A percentile compares a stretch with the other conserved stretches of the same genome.
Conservation (phyloP, 495 filamentous ascomycete species). For the Aspergillus biplanus region DNA sequence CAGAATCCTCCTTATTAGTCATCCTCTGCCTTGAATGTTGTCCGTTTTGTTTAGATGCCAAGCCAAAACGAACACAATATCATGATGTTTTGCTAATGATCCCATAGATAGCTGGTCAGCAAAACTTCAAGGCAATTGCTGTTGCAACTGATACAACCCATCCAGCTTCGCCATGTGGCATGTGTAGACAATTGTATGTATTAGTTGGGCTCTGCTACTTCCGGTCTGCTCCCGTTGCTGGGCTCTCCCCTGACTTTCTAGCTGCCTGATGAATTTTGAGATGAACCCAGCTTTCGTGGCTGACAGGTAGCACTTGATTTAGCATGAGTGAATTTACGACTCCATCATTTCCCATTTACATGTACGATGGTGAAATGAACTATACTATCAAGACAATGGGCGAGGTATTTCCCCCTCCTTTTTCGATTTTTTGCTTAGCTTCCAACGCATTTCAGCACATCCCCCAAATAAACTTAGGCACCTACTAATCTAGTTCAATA, state of each 20-base stretch:
- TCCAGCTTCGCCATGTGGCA: conserved; percentile 74
- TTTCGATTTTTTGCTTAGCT: neutral
- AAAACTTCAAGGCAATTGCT: conserved; percentile 77
- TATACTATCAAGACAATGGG: conserved; percentile 73
- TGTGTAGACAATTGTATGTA: conserved; percentile 56
- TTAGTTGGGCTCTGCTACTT: neutral
- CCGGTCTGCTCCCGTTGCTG: neutral
- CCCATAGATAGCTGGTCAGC: conserved; percentile 61
- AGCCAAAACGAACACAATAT: neutral
- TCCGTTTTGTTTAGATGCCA: neutral
- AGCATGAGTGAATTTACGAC: conserved; percentile 79
- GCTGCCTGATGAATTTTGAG: neutral
- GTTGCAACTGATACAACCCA: conserved; percentile 80
- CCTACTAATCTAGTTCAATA: conserved; percentile 33
- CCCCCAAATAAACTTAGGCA: neutral
- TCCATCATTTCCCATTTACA: conserved; percentile 74
- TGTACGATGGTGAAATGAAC: conserved; percentile 79
- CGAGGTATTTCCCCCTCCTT: conserved; percentile 52
- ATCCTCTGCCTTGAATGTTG: neutral
- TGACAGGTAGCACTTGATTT: neutral
- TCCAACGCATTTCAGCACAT: no score
- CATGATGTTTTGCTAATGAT: neutral
- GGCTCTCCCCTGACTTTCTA: neutral
- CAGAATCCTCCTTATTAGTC: neutral
- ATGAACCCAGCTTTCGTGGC: neutral